Percentiles rank a stretch among this genome's conserved stretches.
Conservation (phyloP, 495 filamentous ascomycete genomes). For the Acidomyces sp. region DNA sequence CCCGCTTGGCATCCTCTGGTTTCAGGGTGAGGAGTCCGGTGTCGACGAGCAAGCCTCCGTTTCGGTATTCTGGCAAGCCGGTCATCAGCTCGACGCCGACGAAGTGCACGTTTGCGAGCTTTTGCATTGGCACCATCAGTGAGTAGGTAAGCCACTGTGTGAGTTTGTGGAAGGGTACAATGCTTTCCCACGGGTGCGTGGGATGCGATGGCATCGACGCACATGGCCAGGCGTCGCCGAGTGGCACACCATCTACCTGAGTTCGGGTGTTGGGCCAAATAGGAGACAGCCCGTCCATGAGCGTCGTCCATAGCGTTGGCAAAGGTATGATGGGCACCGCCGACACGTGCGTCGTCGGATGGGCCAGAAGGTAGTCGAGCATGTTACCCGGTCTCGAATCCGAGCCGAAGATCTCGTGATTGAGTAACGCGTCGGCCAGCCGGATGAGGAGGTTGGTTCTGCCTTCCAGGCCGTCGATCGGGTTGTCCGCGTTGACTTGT, state of each 20-base stretch:
- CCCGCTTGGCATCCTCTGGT: constrained; percentile 45
- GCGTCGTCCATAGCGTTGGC: constrained; percentile 79
- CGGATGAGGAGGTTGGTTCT: constrained; percentile 67
- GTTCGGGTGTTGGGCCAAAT: constrained; percentile 90
- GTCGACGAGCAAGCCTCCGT: constrained; percentile 76
- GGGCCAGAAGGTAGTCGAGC: constrained; percentile 88
- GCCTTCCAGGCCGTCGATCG: constrained; percentile 78
- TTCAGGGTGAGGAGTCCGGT: constrained; percentile 70
- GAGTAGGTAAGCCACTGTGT: constrained; percentile 87
- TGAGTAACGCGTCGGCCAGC: constrained; percentile 63
- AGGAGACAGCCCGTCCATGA: constrained; percentile 73
- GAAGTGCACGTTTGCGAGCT: constrained; percentile 61
- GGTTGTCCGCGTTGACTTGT: constrained; percentile 69
- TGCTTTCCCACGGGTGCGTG: constrained; percentile 74
- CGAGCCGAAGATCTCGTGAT: constrained; percentile 72
- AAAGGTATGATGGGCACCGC: constrained; percentile 77
- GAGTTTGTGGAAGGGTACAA: constrained; percentile 88
- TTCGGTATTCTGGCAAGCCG: constrained; percentile 76
- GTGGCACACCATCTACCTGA: constrained; percentile 70
- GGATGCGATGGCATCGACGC: constrained; percentile 67
- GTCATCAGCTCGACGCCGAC: constrained; percentile 66
- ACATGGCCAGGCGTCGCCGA: constrained; percentile 93
- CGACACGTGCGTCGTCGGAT: constrained; percentile 74
- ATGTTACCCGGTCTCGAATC: constrained; percentile 85
- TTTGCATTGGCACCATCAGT: constrained; percentile 74